Evolutionary conservation across 2,329 filamentous ascomycete genomes (phyloP).

Genomic region (Mollisia scopiformis): DNA sequence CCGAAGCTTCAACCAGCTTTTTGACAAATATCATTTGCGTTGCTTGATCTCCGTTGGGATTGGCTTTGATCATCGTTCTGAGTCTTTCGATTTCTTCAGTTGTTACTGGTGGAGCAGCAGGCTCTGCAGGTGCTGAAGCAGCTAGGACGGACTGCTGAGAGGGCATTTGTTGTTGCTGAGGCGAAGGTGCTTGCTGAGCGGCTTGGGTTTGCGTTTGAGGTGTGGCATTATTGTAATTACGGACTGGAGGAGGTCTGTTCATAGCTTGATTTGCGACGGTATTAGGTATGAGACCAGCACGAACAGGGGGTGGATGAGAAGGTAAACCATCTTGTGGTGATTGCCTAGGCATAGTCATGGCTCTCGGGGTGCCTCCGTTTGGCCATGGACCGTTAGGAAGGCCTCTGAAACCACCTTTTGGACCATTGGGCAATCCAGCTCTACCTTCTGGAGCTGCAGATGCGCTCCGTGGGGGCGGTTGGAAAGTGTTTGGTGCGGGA

Average conservation of each 20-base stretch:
- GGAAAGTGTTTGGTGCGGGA: slow-evolving; percentile 25
- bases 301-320: slow-evolving; percentile 64
- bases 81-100: slow-evolving; percentile 77
- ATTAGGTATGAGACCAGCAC: slow-evolving; percentile 63
- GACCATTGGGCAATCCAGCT: slow-evolving; percentile 21
- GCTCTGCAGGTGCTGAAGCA: slow-evolving; percentile 10
- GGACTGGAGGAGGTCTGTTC: slow-evolving; percentile 57
- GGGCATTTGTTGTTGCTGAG: slow-evolving; percentile 2
- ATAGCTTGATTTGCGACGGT: slow-evolving; percentile 56
- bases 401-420: slow-evolving; percentile 22
- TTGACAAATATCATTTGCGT: slow-evolving; percentile 77
- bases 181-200: background rate
- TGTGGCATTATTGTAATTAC: slow-evolving; percentile 37
- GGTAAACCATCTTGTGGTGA: slow-evolving; percentile 46
- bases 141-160: too few species aligned
- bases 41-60: slow-evolving; percentile 69
- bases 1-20: slow-evolving; percentile 82
- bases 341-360: slow-evolving; percentile 28
- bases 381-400: slow-evolving; percentile 22
- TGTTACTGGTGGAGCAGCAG: slow-evolving; percentile 59
- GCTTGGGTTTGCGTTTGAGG: slow-evolving; percentile 1
- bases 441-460: slow-evolving; percentile 31
- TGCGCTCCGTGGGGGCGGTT: slow-evolving; percentile 31
- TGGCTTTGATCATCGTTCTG: slow-evolving; percentile 67
- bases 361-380: slow-evolving; percentile 13